Evolutionary conservation across 2,329 filamentous ascomycete genomes (phyloP).

Genomic region (Chrysoporthe puriensis): DNA sequence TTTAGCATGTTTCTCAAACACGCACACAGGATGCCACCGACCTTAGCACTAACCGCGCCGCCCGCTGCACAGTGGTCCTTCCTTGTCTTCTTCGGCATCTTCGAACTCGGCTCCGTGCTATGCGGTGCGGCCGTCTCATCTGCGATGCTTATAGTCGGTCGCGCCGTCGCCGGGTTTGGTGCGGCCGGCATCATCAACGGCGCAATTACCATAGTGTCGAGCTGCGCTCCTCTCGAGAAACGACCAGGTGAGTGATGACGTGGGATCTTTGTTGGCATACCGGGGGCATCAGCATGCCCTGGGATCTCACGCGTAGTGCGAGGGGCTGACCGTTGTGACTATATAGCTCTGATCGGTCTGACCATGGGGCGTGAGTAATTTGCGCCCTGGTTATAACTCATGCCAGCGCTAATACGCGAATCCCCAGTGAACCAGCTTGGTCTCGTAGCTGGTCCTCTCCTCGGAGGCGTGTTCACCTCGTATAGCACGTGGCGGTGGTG

Average conservation of each 20-base stretch:
- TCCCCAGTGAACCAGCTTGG: constrained; percentile 30
- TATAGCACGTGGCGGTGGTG: constrained; percentile 42
- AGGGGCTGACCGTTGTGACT: too few species aligned
- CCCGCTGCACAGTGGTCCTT: constrained; percentile 40
- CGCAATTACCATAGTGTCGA: constrained; percentile 52
- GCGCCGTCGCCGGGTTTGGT: constrained; percentile 58
- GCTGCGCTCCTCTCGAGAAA: constrained; percentile 43
- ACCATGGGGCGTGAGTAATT: constrained; percentile 23
- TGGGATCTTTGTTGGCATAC: too few species aligned
- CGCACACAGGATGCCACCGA: too few species aligned
- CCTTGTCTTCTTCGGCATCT: constrained; percentile 49
- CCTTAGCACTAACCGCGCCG: too few species aligned
- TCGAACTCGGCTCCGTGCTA: constrained; percentile 60
- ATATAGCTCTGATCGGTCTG: constrained; percentile 25
- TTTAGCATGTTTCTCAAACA: too few species aligned
- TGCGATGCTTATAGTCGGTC: constrained; percentile 57
- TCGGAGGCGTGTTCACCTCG: constrained; percentile 39
- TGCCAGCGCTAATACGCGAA: too few species aligned
- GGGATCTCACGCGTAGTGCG: too few species aligned
- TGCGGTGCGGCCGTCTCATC: constrained; percentile 54
- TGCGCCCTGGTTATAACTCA: too few species aligned
- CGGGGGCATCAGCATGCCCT: too few species aligned
- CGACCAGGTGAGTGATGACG: constrained; percentile 35
- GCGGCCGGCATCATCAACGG: constrained; percentile 57
- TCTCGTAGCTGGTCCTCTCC: constrained; percentile 34